Evolutionary conservation across 1,284 basidiomycete species (phyloP).

Genomic region (Xanthoconium separans): DNA sequence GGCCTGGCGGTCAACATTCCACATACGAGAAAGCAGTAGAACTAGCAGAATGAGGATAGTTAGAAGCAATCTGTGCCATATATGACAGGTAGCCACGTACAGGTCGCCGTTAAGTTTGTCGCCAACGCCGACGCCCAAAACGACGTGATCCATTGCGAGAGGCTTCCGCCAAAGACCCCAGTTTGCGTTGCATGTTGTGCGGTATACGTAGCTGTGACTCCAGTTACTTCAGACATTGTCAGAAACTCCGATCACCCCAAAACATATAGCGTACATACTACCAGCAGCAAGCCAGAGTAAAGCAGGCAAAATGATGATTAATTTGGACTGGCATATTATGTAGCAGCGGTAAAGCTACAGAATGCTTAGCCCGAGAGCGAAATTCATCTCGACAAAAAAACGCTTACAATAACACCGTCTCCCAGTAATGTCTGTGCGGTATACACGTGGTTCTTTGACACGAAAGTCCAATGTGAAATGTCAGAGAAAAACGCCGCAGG

Average conservation of each 20-base stretch:
- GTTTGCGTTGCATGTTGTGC: not conserved
- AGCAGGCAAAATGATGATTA: not conserved
- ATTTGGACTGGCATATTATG: not conserved
- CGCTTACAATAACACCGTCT: not conserved
- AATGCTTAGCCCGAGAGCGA: not conserved
- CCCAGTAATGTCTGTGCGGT: not conserved
- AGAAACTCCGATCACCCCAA: not conserved
- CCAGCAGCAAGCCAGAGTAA: not conserved
- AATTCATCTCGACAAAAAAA: not conserved
- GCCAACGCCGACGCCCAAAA: not conserved
- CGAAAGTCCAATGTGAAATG: slow-evolving; percentile 1
- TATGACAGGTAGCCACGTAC: not conserved
- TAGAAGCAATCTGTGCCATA: not conserved
- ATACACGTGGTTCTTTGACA: not conserved
- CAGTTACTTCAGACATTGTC: not conserved
- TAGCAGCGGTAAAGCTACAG: slow-evolving; percentile 2
- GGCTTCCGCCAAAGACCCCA: not conserved
- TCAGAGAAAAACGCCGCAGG: not conserved
- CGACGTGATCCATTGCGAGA: not conserved
- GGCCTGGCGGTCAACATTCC: not conserved
- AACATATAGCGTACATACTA: not conserved
- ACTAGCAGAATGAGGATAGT: not conserved
- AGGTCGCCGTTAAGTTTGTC: not conserved
- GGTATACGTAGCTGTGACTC: not conserved
- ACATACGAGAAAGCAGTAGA: not conserved